Percentiles rank a stretch among this genome's conserved stretches.
Evolutionary conservation across 495 filamentous ascomycete species (phyloP).

Genomic region (Neurospora sp.): DNA sequence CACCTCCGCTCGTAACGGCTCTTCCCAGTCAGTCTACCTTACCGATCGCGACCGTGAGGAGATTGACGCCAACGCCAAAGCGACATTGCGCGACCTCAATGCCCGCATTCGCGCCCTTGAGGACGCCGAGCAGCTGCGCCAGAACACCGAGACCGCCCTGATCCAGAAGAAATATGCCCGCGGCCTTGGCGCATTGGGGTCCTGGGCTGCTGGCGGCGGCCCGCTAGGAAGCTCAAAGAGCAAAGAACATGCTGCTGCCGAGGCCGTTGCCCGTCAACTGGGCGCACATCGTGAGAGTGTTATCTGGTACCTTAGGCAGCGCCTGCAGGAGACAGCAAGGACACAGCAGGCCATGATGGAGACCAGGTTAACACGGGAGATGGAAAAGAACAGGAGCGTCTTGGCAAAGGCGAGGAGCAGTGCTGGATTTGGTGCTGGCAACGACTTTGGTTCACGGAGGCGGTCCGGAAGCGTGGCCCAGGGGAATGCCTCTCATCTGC

Average conservation of each 20-base stretch:
- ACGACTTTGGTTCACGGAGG: neutral
- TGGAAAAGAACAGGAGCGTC: conserved; percentile 83
- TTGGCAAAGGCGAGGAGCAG: conserved; percentile 52
- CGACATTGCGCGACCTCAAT: conserved; percentile 72
- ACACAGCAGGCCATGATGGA: conserved; percentile 88
- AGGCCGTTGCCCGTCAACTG: conserved; percentile 51
- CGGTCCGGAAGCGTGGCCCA: conserved; percentile 1
- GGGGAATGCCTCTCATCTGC: conserved; percentile 8
- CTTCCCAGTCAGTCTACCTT: conserved; percentile 34
- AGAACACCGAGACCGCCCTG: conserved; percentile 54
- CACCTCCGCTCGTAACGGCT: conserved; percentile 19
- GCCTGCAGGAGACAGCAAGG: conserved; percentile 62
- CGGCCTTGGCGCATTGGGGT: conserved; percentile 47
- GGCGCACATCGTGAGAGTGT: conserved; percentile 65
- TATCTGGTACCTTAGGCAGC: conserved; percentile 66
- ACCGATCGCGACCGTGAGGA: conserved; percentile 63
- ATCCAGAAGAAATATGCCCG: conserved; percentile 58
- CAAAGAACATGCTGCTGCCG: conserved; percentile 56
- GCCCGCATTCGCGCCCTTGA: conserved; percentile 63
- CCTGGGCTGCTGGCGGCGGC: conserved; percentile 61
- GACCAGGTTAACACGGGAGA: conserved; percentile 65
- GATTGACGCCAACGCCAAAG: conserved; percentile 76
- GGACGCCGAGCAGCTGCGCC: conserved; percentile 71
- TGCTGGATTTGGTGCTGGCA: neutral
- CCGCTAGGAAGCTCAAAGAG: conserved; percentile 27